Base-by-base conservation (phyloP, 208 protist genomes). In the Wallacemonas sp. region DNA sequence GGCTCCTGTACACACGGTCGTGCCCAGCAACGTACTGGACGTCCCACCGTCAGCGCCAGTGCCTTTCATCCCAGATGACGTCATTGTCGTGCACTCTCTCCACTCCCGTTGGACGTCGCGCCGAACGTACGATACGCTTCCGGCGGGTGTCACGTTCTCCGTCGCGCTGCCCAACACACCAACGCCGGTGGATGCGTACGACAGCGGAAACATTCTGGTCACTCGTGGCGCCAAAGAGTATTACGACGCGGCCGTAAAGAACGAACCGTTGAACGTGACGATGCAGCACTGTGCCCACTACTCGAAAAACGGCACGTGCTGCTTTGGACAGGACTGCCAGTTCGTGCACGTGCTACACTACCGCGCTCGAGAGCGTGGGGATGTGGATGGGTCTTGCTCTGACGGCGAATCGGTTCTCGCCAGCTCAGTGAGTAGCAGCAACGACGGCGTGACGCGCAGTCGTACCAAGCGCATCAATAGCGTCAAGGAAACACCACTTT, bases 251-350 rank as follows among this genome's bases (percentile, higher is more conserved):
- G 60, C 53, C 32, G 63, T 76, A 30, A 70, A 71, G 15, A 74
- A 79, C 55, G 76, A 86, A 58, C 78, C 74, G 30, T 63, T 79
- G 13, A 64, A 67, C 5, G 71, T 91, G 1, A 87, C 74, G 19
- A 85, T 91, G 78, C 85, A 91, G 66, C 85, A 91, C 78, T 92
- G 82, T 48, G 79, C 81, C 3, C 83, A 92, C 62, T 92, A 79
- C 68, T 83, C 81, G 3, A 87, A 85, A 46, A 91, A 91, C 60
- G 84, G 84, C n/a, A 80, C 87, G 26, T 91, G 84, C 63, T 91
- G 84, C 61, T 91, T 91, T 63, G 84, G 84, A n/a, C 70, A 79
- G 45, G 77, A 83, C 58, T 91, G 84, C 58, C 77, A 86, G 54
- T 91, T 91, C 55, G 81, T 91, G 24, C 84, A 91, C 46, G 84